Base-by-base conservation (phyloP, 139 green algal species). In the Picochlorum sp. region DNA sequence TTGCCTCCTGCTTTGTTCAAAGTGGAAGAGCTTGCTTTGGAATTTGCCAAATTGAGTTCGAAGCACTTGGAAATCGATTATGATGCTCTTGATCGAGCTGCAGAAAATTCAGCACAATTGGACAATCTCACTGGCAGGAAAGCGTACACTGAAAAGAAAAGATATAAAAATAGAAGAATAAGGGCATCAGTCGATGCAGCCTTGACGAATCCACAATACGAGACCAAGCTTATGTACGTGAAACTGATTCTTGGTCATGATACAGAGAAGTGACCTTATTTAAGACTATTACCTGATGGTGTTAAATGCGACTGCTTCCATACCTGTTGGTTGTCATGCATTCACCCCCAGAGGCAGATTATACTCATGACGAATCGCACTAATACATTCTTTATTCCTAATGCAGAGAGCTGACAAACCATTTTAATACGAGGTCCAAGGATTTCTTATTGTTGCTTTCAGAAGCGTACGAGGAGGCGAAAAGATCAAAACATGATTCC, bases 21-120 rank as follows among this genome's bases (percentile, higher is more conserved):
- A 9, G 44, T 80, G 13, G 79, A 80, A 40, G 37, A 63, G 2
- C 41, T 69, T n/a, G 73, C 65, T 5, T 54, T 63, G 24, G 33
- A 55, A 5, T 78, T 78, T 45, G 65, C 70, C 12, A 32, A 39
- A 32, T 50, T 26, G 54, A 65, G 33, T 7, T 30, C 8, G 31
- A 53, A 45, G 36, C 59, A 66, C 18, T 13, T 66, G 12, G 24
- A 29, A 7, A 9, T 73, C 31, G 36, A 60, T 25, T 67, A 44
- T 35, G 51, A 13, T 39, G 29, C 29, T 4, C 25, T 39, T 13
- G 50, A 56, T 56, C n/a, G 29, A 13, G 50, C 13, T 39, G 50
- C 25, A 36, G 50, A 37, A n/a, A 33, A 12, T 26, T 29, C 22
- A 31, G 50, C 14, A 25, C 26, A 56, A 18, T 7, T 37, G 25